Conservation (phyloP, 306 rosid species). For the Gillenia trifoliata region DNA sequence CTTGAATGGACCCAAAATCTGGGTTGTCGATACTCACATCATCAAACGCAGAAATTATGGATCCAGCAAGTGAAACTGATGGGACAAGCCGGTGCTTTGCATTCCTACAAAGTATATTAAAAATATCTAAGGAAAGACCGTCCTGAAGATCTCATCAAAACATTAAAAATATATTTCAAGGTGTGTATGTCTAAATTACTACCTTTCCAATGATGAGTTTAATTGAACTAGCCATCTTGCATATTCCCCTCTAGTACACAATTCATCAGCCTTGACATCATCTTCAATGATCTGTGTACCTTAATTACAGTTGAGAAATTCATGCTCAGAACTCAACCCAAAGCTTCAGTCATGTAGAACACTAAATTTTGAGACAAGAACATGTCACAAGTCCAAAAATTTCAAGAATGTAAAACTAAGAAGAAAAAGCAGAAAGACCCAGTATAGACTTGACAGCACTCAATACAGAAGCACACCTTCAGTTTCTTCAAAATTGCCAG, state of each 20-base stretch:
- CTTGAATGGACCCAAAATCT: constrained; percentile 73
- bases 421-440: not conserved
- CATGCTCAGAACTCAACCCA: constrained; percentile 31
- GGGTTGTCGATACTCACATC: constrained; percentile 53
- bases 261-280: constrained; percentile 60
- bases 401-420: not conserved
- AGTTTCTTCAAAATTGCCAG: constrained; percentile 57
- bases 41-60: constrained; percentile 60
- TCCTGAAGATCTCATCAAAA: not conserved
- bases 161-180: constrained; percentile 4
- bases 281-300: constrained; percentile 80
- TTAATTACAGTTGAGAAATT: constrained; percentile 33
- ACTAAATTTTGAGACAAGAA: not conserved
- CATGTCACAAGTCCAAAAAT: not conserved
- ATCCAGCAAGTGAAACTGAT: constrained; percentile 52
- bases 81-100: constrained; percentile 58
- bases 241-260: constrained; percentile 92
- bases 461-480: constrained; percentile 55
- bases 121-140: constrained; percentile 13
- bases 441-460: not conserved
- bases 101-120: constrained; percentile 47
- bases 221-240: constrained; percentile 79
- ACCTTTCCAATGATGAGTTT: constrained; percentile 76
- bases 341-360: constrained; percentile 7
- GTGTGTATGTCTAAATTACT: constrained; percentile 12